These are phyloP conservation scores for Kockiozyma suomiensis DNA, from an alignment of 805 yeast species.

Conservation along the genomic window DNA sequence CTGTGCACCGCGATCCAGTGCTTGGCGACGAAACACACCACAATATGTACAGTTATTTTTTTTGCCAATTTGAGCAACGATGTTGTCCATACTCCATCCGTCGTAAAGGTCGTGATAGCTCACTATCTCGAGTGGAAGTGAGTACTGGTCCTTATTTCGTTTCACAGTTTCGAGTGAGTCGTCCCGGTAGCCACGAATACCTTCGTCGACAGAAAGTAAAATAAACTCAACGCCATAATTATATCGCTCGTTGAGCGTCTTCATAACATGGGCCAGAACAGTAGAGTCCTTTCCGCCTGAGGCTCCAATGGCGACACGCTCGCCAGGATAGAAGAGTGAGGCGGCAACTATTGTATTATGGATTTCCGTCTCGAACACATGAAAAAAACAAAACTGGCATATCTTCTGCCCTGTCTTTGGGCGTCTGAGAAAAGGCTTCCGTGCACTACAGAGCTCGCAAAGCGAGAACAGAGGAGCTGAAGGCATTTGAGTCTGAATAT, in stretches of 20 bases:
- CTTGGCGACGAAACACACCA: constrained; percentile 96
- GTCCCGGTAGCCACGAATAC: constrained; percentile 94
- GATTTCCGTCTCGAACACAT: constrained; percentile 91
- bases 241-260: constrained; percentile 83
- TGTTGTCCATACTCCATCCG: constrained; percentile 98
- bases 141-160: constrained; percentile 83
- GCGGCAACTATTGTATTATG: constrained; percentile 81
- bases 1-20: constrained; percentile 93
- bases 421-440: constrained; percentile 84
- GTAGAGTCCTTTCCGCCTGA: constrained; percentile 99
- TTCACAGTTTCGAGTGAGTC: constrained; percentile 96
- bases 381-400: constrained; percentile 87
- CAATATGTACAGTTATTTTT: constrained; percentile 96
- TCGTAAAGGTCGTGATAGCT: constrained; percentile 81
- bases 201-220: constrained; percentile 89
- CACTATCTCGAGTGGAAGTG: constrained; percentile 75
- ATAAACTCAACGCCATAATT: constrained; percentile 85
- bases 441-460: constrained; percentile 81
- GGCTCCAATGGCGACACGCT: constrained; percentile 93
- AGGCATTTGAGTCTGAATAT: not conserved
- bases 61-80: constrained; percentile 91
- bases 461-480: constrained; percentile 38
- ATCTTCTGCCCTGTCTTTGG: constrained; percentile 90
- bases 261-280: constrained; percentile 84
- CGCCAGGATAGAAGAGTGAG: constrained; percentile 75